Conservation (phyloP, 768 basidiomycete genomes). For the Lactarius hengduanensis region DNA sequence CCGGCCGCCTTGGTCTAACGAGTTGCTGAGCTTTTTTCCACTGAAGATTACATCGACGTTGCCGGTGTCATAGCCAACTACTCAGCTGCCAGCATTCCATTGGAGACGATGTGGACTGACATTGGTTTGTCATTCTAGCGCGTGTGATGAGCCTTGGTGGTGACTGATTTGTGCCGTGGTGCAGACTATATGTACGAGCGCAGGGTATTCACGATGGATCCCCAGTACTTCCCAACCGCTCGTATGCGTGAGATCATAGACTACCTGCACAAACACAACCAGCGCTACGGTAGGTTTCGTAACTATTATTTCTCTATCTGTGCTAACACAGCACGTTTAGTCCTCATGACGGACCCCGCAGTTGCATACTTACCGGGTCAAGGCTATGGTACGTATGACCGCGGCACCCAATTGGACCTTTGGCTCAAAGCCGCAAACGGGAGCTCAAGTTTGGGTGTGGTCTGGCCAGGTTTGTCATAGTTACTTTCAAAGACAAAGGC, state of each 20-base stretch:
- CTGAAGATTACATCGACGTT: slow-evolving; percentile 58
- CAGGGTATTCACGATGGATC: slow-evolving; percentile 68
- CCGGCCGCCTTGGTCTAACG: neutral
- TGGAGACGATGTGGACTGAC: slow-evolving; percentile 81
- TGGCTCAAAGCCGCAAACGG: slow-evolving; percentile 66
- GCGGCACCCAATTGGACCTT: slow-evolving; percentile 51
- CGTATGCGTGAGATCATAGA: slow-evolving; percentile 65
- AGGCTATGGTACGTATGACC: slow-evolving; percentile 53
- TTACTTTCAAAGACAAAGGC: neutral
- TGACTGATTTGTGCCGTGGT: neutral
- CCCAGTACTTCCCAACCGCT: slow-evolving; percentile 60
- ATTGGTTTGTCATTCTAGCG: slow-evolving; percentile 44
- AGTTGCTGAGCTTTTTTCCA: neutral
- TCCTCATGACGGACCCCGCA: slow-evolving; percentile 75
- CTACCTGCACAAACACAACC: slow-evolving; percentile 58
- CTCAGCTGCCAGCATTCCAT: slow-evolving; percentile 57
- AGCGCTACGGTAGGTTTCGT: slow-evolving; percentile 50
- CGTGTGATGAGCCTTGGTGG: neutral
- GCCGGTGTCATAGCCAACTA: slow-evolving; percentile 62
- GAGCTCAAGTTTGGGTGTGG: slow-evolving; percentile 52
- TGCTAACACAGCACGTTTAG: slow-evolving; percentile 35
- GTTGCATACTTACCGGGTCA: slow-evolving; percentile 50
- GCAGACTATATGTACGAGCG: slow-evolving; percentile 68
- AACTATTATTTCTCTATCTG: neutral
- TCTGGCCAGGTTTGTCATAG: slow-evolving; percentile 55